Conservation (phyloP, 148 eudicot genomes). For the Camellia granthamiana region DNA sequence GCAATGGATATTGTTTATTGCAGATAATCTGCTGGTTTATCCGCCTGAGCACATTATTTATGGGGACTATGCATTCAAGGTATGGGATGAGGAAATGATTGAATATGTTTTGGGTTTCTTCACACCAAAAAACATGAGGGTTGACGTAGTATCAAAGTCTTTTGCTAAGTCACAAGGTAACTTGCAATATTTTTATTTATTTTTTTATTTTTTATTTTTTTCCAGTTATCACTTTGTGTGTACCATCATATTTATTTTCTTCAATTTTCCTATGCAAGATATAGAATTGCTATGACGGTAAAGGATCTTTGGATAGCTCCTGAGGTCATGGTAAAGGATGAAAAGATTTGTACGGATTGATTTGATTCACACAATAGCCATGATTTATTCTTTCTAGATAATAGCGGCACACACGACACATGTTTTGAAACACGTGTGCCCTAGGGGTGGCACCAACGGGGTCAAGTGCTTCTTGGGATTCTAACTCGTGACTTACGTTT, state of each 20-base stretch:
- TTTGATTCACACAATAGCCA: background rate
- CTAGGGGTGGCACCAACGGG: too few relatives aligned
- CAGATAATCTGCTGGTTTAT: slow-evolving; percentile 70
- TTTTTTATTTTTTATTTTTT: background rate
- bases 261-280: slow-evolving; percentile 5
- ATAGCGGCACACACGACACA: background rate
- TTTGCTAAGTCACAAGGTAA: slow-evolving; percentile 61
- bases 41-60: slow-evolving; percentile 91
- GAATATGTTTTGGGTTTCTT: slow-evolving; percentile 54
- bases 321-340: background rate
- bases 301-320: background rate
- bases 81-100: slow-evolving; percentile 79
- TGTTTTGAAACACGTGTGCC: too few relatives aligned
- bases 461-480: too few relatives aligned
- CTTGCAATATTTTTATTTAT: background rate
- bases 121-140: slow-evolving; percentile 86
- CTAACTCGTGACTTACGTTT: too few relatives aligned
- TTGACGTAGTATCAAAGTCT: slow-evolving; percentile 69
- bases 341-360: background rate
- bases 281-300: background rate
- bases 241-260: background rate
- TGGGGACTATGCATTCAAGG: slow-evolving; percentile 82
- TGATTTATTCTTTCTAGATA: background rate
- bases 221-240: background rate
- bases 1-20: slow-evolving; percentile 24